Evolutionary conservation across 768 basidiomycete genomes (phyloP).

Genomic region (Galerina sulciceps): DNA sequence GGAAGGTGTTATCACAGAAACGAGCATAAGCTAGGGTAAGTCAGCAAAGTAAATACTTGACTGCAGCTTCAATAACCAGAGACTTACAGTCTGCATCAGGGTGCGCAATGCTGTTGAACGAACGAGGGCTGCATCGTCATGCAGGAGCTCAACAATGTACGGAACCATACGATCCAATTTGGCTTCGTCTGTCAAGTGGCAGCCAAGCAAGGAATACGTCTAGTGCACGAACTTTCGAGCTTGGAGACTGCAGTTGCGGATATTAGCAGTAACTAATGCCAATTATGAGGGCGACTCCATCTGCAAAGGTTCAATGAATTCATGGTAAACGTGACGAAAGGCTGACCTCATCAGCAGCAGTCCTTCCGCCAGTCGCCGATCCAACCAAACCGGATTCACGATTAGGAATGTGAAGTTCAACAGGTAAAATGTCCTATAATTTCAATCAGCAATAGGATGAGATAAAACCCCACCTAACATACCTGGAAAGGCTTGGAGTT

Average conservation of each 20-base stretch:
- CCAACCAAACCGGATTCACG: slow-evolving; percentile 65
- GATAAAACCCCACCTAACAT: slow-evolving; percentile 2
- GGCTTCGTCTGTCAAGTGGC: slow-evolving; percentile 90
- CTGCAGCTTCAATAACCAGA: background rate
- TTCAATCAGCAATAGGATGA: background rate
- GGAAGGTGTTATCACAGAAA: slow-evolving; percentile 82
- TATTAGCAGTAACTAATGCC: slow-evolving; percentile 84
- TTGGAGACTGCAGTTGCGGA: slow-evolving; percentile 88
- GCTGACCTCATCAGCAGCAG: slow-evolving; percentile 65
- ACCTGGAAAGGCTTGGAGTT: slow-evolving; percentile 64
- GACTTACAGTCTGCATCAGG: slow-evolving; percentile 80
- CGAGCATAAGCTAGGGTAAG: slow-evolving; percentile 45
- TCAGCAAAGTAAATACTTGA: background rate
- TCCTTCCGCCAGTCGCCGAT: slow-evolving; percentile 57
- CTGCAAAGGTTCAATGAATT: slow-evolving; percentile 37
- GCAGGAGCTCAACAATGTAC: slow-evolving; percentile 85
- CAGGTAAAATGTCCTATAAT: slow-evolving; percentile 74
- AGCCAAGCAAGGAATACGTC: slow-evolving; percentile 88
- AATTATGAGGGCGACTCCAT: slow-evolving; percentile 92
- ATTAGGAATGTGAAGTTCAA: slow-evolving; percentile 77
- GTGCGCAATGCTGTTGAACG: slow-evolving; percentile 80
- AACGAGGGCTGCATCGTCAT: slow-evolving; percentile 85
- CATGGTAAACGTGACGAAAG: background rate
- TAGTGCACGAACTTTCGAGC: slow-evolving; percentile 83
- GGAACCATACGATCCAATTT: slow-evolving; percentile 94